Percentiles rank a stretch among this genome's conserved stretches.
These are phyloP conservation scores for Herpetospermum pedunculosum DNA, from an alignment of 306 rosid genomes.

Conservation along the genomic window DNA sequence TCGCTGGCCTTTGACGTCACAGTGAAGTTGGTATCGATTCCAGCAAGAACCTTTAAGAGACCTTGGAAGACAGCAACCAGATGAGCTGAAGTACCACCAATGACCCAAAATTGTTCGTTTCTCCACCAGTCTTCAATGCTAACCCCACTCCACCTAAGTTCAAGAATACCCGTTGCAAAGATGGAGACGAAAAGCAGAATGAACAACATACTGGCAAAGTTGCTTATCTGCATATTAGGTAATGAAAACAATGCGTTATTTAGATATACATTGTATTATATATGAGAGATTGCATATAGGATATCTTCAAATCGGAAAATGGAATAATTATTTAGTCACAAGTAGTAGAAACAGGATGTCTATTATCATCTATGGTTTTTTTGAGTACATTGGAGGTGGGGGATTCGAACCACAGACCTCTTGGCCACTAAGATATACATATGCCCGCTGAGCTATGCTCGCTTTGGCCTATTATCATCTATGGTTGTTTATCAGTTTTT, in stretches of 20 bases:
- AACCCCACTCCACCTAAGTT: conserved; percentile 99
- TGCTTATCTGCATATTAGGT: conserved; percentile 65
- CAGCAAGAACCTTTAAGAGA: conserved; percentile 57
- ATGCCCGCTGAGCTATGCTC: too few species aligned
- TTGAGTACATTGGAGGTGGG: too few species aligned
- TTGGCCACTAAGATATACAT: too few species aligned
- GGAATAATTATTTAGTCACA: background rate
- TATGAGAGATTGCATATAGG: background rate
- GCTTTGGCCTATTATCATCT: too few species aligned
- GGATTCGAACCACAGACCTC: too few species aligned
- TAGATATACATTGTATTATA: background rate
- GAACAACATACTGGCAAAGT: conserved; percentile 98
- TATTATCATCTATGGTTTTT: background rate
- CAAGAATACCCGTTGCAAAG: conserved; percentile 83
- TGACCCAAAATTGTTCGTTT: conserved; percentile 97
- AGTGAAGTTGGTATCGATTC: conserved; percentile 62
- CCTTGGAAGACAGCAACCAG: conserved; percentile 97
- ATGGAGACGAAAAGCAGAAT: conserved; percentile 88
- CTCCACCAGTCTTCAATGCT: conserved; percentile 99
- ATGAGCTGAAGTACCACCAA: conserved; percentile 98
- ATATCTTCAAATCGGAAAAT: background rate
- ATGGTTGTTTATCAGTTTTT: background rate
- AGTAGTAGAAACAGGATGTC: background rate
- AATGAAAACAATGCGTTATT: conserved; percentile 3
- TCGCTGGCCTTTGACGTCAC: conserved; percentile 66